Percentiles rank a stretch among this genome's conserved stretches.
Conservation (phyloP, 2,329 filamentous ascomycete genomes). For the Fusarium irregulare region DNA sequence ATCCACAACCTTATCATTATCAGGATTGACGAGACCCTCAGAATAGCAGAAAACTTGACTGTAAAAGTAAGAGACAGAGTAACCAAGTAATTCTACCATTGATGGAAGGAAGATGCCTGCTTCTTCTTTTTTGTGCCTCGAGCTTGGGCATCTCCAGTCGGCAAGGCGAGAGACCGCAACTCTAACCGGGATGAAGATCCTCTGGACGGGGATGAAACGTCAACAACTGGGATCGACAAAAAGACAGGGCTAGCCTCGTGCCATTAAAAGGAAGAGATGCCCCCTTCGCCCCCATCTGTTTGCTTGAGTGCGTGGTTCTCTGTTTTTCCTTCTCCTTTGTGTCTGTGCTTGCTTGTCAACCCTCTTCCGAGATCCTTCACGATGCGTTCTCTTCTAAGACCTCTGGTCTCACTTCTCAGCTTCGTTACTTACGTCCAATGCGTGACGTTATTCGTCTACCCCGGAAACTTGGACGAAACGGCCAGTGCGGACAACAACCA, state of each 20-base stretch:
- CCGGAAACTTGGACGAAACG: background rate
- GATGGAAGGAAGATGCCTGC: background rate
- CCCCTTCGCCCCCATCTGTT: background rate
- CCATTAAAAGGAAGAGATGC: background rate
- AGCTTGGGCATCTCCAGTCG: background rate
- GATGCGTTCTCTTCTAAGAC: slow-evolving; percentile 59
- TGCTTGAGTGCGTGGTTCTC: background rate
- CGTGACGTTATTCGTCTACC: slow-evolving; percentile 2
- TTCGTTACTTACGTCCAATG: background rate
- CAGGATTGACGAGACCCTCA: background rate
- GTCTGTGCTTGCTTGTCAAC: background rate
- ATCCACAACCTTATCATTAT: background rate
- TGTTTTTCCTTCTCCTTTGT: background rate
- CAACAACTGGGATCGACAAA: background rate
- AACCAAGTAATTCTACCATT: background rate
- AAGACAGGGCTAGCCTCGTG: background rate
- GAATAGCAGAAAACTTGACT: background rate
- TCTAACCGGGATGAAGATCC: background rate
- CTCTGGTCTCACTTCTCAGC: slow-evolving; percentile 45
- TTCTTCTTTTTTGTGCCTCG: background rate
- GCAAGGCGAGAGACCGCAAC: background rate
- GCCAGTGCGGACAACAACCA: background rate
- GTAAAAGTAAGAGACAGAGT: background rate
- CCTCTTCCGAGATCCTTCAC: slow-evolving; percentile 4
- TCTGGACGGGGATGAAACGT: background rate